A percentile compares a stretch with the other conserved stretches of the same genome.
Evolutionary conservation across 108 stramenopile species (phyloP).

Genomic region (Nitzschia sp.): DNA sequence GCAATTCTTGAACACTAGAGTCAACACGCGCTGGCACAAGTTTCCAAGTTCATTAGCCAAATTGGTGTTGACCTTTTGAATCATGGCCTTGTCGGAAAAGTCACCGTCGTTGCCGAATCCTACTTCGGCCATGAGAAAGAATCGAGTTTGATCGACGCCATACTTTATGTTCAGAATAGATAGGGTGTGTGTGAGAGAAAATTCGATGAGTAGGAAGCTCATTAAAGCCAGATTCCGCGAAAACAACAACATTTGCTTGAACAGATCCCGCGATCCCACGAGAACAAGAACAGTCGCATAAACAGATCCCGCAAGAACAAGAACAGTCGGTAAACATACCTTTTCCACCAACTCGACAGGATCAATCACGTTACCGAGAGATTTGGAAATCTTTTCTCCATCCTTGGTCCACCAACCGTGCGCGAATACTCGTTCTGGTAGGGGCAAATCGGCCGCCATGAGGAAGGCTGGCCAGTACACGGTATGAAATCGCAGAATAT

Average conservation of each 20-base stretch:
- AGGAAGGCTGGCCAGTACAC: constrained; percentile 99
- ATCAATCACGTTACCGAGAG: constrained; percentile 92
- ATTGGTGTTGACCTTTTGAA: constrained; percentile 84
- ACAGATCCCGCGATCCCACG: neutral
- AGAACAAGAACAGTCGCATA: neutral
- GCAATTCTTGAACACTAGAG: constrained; percentile 92
- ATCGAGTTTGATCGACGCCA: constrained; percentile 92
- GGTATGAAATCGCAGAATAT: constrained; percentile 97
- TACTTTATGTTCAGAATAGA: constrained; percentile 39
- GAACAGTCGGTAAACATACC: constrained; percentile 38
- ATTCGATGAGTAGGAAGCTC: neutral
- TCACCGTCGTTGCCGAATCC: constrained; percentile 93
- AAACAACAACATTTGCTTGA: neutral
- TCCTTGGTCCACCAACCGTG: constrained; percentile 99
- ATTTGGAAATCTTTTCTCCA: constrained; percentile 95
- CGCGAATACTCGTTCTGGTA: constrained; percentile 91
- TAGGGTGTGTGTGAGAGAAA: neutral
- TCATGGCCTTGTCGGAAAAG: constrained; percentile 87
- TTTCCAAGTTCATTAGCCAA: constrained; percentile 95
- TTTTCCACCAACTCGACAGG: constrained; percentile 87
- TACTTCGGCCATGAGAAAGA: constrained; percentile 92
- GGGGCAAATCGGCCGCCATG: constrained; percentile 93
- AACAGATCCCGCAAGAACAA: neutral
- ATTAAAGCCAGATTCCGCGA: neutral
- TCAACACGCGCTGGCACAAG: constrained; percentile 85